Conservation (phyloP, 2,329 filamentous ascomycete genomes). For the Aplosporella prunicola region DNA sequence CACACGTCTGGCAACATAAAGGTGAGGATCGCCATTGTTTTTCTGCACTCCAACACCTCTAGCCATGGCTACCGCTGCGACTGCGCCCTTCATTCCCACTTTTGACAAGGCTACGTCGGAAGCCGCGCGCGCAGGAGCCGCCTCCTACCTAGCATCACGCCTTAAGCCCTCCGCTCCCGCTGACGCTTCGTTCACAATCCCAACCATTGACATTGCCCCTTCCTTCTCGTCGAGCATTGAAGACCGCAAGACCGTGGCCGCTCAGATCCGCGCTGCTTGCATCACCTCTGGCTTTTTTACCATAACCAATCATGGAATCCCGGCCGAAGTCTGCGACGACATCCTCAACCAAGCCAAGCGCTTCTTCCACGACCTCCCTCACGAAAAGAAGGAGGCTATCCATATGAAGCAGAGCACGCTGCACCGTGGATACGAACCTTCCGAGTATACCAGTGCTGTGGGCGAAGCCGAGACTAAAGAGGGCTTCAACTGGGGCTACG, state of each 20-base stretch:
- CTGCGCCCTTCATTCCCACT: too few species aligned
- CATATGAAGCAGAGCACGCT: conserved; percentile 32
- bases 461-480: conserved; percentile 34
- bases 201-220: conserved; percentile 28
- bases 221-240: conserved; percentile 26
- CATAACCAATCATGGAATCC: conserved; percentile 30
- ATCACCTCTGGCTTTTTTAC: conserved; percentile 33
- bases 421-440: conserved; percentile 34
- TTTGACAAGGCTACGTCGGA: conserved; percentile 8
- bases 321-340: conserved; percentile 17
- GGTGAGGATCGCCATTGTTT: too few species aligned
- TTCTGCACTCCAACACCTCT: too few species aligned
- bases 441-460: conserved; percentile 29
- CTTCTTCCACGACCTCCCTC: conserved; percentile 25
- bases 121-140: conserved; percentile 5
- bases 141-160: conserved; percentile 6
- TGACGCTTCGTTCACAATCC: conserved; percentile 25
- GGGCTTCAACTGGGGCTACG: conserved; percentile 36
- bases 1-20: too few species aligned
- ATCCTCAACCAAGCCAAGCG: conserved; percentile 30
- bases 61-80: too few species aligned
- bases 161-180: too few species aligned
- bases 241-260: conserved; percentile 28
- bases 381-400: conserved; percentile 28
- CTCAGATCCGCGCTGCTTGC: conserved; percentile 30